Conservation (phyloP, 1,139 yeast species). For the Geotrichum macrosporum region DNA sequence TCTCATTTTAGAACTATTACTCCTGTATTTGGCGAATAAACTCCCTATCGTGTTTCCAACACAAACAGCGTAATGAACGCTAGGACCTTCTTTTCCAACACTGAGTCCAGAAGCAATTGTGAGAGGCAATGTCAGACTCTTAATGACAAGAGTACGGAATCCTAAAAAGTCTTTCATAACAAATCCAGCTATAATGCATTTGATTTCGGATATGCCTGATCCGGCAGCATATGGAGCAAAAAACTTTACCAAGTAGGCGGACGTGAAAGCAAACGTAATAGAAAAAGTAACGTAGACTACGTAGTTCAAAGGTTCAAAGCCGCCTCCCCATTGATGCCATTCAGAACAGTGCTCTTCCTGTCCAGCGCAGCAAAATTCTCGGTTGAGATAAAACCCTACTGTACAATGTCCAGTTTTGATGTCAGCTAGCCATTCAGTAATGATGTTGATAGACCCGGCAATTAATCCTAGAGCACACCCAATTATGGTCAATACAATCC, state of each 20-base stretch:
- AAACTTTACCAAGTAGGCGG: conserved; percentile 63
- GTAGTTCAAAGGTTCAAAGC: conserved; percentile 49
- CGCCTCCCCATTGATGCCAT: conserved; percentile 38
- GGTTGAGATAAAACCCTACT: conserved; percentile 63
- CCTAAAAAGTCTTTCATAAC: conserved; percentile 73
- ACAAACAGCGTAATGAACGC: conserved; percentile 82
- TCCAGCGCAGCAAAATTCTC: conserved; percentile 79
- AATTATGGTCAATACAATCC: conserved; percentile 70
- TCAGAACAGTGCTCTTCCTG: conserved; percentile 41
- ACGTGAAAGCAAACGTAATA: conserved; percentile 53
- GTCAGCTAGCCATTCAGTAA: conserved; percentile 83
- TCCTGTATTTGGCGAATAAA: conserved; percentile 45
- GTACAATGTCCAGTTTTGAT: conserved; percentile 74
- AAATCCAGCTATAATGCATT: conserved; percentile 91
- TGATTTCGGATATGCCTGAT: conserved; percentile 94
- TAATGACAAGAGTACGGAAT: conserved; percentile 65
- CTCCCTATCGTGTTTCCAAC: conserved; percentile 66
- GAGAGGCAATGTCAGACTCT: conserved; percentile 76
- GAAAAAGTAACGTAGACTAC: conserved; percentile 57
- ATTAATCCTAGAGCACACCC: conserved; percentile 75
- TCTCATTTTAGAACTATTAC: conserved; percentile 41
- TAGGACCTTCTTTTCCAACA: conserved; percentile 83
- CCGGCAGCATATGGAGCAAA: conserved; percentile 94
- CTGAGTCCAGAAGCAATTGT: conserved; percentile 79
- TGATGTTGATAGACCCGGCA: conserved; percentile 74